These are phyloP conservation scores for Sporothrix euskadiensis DNA, from an alignment of 2,329 filamentous ascomycete species.

Conservation along the genomic window DNA sequence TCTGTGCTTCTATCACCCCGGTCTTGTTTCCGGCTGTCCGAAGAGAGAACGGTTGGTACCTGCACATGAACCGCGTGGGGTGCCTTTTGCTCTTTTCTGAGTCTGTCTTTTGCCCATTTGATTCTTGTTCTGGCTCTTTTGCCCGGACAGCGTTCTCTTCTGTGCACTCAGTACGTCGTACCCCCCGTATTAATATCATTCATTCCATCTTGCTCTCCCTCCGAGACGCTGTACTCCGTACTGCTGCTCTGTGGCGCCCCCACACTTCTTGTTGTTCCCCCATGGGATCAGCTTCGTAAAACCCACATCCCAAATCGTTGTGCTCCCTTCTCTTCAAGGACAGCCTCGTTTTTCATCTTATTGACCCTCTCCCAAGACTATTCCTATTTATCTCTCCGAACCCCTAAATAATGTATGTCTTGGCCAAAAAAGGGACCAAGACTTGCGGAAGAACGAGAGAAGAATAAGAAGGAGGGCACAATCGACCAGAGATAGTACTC, in stretches of 20 bases:
- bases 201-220: too few relatives aligned
- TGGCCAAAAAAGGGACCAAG: not conserved
- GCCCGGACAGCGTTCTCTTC: not conserved
- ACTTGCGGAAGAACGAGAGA: not conserved
- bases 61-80: not conserved
- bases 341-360: not conserved
- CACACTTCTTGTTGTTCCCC: slow-evolving; percentile 1
- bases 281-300: not conserved
- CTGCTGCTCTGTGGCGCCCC: not conserved
- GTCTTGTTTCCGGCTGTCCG: slow-evolving; percentile 17
- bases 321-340: not conserved
- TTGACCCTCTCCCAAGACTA: not conserved
- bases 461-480: too few relatives aligned
- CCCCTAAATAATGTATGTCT: not conserved
- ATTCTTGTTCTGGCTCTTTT: not conserved
- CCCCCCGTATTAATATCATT: too few relatives aligned
- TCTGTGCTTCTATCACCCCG: not conserved
- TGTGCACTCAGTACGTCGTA: not conserved
- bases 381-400: not conserved
- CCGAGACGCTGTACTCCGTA: too few relatives aligned
- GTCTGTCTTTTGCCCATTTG: not conserved
- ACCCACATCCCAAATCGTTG: not conserved
- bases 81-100: not conserved
- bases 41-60: not conserved
- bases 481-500: too few relatives aligned